Evolutionary conservation across 2,329 filamentous ascomycete genomes (phyloP).

Genomic region (Phialophora tarda): DNA sequence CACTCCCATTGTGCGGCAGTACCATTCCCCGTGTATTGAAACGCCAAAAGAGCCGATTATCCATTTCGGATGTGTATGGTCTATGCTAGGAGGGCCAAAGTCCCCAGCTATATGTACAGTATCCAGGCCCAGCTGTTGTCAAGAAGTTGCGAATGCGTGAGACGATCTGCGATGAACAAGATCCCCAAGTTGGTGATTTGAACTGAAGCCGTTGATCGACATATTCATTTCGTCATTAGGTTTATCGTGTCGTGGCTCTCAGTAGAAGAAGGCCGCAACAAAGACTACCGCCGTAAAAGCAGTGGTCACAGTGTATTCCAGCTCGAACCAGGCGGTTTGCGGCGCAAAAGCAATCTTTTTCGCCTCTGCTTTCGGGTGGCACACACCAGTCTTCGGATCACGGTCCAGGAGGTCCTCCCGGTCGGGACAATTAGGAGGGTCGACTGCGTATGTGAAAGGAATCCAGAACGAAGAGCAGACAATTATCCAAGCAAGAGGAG

Average conservation of each 20-base stretch:
- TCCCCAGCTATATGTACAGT: constrained; percentile 5
- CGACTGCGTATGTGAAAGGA: constrained; percentile 66
- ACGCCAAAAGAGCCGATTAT: constrained; percentile 12
- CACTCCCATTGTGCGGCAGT: neutral
- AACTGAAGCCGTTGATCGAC: constrained; percentile 20
- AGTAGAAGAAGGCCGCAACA: constrained; percentile 26
- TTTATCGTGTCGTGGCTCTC: constrained; percentile 1
- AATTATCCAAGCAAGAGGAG: constrained; percentile 63
- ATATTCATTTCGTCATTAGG: constrained; percentile 22
- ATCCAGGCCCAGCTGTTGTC: constrained; percentile 4
- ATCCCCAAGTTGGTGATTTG: constrained; percentile 9
- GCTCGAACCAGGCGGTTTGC: constrained; percentile 62
- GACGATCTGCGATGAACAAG: constrained; percentile 2
- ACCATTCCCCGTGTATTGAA: neutral
- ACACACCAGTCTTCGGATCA: constrained; percentile 58
- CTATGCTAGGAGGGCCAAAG: neutral
- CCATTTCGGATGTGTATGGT: constrained; percentile 7
- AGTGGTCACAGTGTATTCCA: constrained; percentile 60
- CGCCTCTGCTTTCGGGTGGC: constrained; percentile 52
- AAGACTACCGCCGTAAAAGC: constrained; percentile 49
- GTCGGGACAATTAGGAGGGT: constrained; percentile 63
- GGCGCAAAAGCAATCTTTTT: constrained; percentile 63
- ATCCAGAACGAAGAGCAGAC: constrained; percentile 63
- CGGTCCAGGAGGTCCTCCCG: constrained; percentile 62
- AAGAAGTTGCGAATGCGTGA: neutral